phyloP scores from a whole-genome alignment of 352 stramenopile species.

The Pythium guiyangense region DNA sequence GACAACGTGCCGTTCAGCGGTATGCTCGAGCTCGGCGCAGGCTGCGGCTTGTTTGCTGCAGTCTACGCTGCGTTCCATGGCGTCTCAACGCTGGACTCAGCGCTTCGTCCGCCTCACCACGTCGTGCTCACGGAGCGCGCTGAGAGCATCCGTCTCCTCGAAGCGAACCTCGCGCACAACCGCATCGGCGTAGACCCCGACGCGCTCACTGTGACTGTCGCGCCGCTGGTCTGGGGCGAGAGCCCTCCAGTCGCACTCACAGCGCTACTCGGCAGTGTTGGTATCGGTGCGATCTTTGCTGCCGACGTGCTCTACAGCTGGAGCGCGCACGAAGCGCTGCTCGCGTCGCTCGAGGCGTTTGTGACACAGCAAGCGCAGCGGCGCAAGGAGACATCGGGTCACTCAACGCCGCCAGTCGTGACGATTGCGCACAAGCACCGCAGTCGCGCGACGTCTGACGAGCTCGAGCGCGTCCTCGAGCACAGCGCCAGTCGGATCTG shows the following conservation, averaged over 20 bases:
- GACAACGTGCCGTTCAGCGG: background rate
- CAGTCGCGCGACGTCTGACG: conserved; percentile 18
- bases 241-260: background rate
- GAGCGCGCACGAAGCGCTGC: conserved; percentile 35
- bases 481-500: background rate
- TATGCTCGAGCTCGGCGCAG: conserved; percentile 43
- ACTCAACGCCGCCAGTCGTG: conserved; percentile 14
- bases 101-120: background rate
- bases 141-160: conserved; percentile 22
- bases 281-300: conserved; percentile 31
- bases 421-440: conserved; percentile 51
- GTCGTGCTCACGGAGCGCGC: conserved; percentile 34
- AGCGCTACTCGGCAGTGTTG: too few relatives aligned
- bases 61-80: conserved; percentile 13
- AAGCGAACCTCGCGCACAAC: conserved; percentile 30
- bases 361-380: background rate
- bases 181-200: background rate
- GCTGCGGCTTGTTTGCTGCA: conserved; percentile 42
- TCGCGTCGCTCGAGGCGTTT: conserved; percentile 25
- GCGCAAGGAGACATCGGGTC: background rate
- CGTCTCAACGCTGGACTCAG: background rate
- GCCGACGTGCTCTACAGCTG: conserved; percentile 66
- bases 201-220: background rate
- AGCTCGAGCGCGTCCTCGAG: conserved; percentile 23
- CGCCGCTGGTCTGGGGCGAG: conserved; percentile 32